Conservation (phyloP, 371 early-diverging fungal species). For the Rhizopus delemar region DNA sequence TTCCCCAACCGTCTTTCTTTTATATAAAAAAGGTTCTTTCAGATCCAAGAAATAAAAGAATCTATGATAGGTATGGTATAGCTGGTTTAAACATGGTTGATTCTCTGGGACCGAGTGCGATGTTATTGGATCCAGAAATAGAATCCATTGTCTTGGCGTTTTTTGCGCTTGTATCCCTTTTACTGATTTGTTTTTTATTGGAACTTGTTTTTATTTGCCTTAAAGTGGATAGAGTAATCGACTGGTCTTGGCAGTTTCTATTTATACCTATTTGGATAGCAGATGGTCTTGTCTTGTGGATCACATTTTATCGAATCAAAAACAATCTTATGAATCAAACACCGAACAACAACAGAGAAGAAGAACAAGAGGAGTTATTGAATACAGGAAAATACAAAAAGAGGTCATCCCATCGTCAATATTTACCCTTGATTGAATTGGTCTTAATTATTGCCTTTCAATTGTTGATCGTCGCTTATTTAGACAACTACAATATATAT, state of each 20-base stretch:
- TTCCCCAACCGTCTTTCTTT: neutral
- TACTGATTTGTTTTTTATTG: slow-evolving; percentile 65
- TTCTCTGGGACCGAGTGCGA: slow-evolving; percentile 61
- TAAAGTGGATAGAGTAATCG: slow-evolving; percentile 66
- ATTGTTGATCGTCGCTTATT: slow-evolving; percentile 48
- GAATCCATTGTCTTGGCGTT: slow-evolving; percentile 68
- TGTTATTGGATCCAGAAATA: slow-evolving; percentile 77
- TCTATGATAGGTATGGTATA: slow-evolving; percentile 88
- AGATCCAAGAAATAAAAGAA: slow-evolving; percentile 74
- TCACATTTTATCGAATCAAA: slow-evolving; percentile 28
- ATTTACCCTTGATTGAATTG: slow-evolving; percentile 29
- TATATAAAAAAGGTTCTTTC: slow-evolving; percentile 34
- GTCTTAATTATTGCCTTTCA: slow-evolving; percentile 47
- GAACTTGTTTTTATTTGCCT: slow-evolving; percentile 77
- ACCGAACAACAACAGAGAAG: slow-evolving; percentile 26
- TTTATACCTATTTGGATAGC: slow-evolving; percentile 82
- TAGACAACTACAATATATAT: slow-evolving; percentile 33
- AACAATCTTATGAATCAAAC: slow-evolving; percentile 13
- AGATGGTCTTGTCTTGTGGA: slow-evolving; percentile 51
- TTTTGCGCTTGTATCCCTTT: slow-evolving; percentile 58
- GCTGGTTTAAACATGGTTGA: slow-evolving; percentile 81
- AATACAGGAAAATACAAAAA: slow-evolving; percentile 7
- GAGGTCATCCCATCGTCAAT: slow-evolving; percentile 2
- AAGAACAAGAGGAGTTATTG: slow-evolving; percentile 20
- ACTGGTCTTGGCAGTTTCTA: slow-evolving; percentile 73